Base-by-base conservation (phyloP, 352 stramenopile genomes). In the Phytophthora colocasiae region DNA sequence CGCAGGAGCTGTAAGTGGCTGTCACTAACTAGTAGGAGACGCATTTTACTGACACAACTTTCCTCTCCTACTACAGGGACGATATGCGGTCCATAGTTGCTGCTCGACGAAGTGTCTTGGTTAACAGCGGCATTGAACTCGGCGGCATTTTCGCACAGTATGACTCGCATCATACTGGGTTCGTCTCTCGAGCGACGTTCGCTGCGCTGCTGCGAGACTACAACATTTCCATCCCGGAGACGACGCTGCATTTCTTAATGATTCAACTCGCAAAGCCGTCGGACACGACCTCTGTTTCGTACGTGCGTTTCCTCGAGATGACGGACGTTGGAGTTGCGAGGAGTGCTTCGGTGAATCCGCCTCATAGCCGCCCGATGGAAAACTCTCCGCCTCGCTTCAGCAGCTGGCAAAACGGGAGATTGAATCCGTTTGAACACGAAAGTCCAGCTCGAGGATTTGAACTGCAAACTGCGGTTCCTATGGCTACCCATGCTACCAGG, bases 271-370 rank as follows among this genome's bases (percentile, higher is more conserved):
- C 80, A 0, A 78, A 68, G 38, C 71, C 82, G 11, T 78, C 77
- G 5, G 78, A 91, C 52, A 85, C 80, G 17, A 83, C 63, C 24
- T 65, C 64, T 11, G 65, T 91, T 19, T 87, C 73, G 17, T 91
- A 91, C 49, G 59, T 65, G 38, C 73, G 76, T 22, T 87, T 91
- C 51, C 48, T 91, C n/a, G 80, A 88, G 17, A 66, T 87, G 41
- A 71, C 79, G 1, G 75, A 79, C 31, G 48, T 69, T n/a, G 48
- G 60, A 19, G 50, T 54, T 49, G 44, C 62, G n/a, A 66, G 57
- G 32, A 55, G 48, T 38, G 44, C 43, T 40, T 61, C 65, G 48
- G 38, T 39, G 24, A 70, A 58, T 45, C 36, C 58, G 39, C 41
- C 58, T 36, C 54, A 60, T 27, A 43, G 26, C 36, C 47, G 36